Evolutionary conservation across 495 filamentous ascomycete genomes (phyloP), one percentile per base, ranked within the genome.

Genomic region (Ramalina peruviana): DNA sequence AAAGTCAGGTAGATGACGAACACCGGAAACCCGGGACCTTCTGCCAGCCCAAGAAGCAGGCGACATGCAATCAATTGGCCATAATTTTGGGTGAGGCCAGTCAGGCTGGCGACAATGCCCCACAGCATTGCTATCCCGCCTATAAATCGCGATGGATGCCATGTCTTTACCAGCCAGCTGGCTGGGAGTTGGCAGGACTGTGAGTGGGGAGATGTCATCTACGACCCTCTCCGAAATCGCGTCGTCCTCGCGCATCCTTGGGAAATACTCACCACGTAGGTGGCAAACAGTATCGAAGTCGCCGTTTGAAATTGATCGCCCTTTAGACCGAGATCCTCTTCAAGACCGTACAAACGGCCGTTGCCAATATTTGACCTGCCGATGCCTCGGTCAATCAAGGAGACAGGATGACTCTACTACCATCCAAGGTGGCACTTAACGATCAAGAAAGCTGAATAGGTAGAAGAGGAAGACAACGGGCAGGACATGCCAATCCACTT

Each of bases 1-100:
- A 70, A 65, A 1, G 69, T 71, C 21, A 74, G 47, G 46, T 79
- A 76, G 38, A 76, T 59, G 36, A 72, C 69, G 16, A 76, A 64
- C 25, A 75, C 75, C 0, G 86, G 86, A 56, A 89, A 86, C 7
- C 89, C 70, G 3, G 80, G 80, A 0, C 79, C 80, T 60, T 85
- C 82, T 36, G 77, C 73, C 1, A 65, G 68, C 3, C 82, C 82
- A 0, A 85, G 66, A 40, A 86, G 68, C 6, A 85, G 57, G 13
- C 81, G 69, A n/a, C 70, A 72, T 11, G 73, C 78, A 44, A 74
- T 67, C 12, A 79, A 62, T 23, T 69, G 62, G 6, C 58, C 68
- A 21, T 74, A 68, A 42, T 62, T 71, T 15, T 68, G 55, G 6
- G 75, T 64, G 41, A 78, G 74, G 6, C 73, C 76, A 0, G 75